A percentile compares a stretch with the other conserved stretches of the same genome.
Conservation (phyloP, 192 early-diverging fungal species). For the Phlyctochytrium bullatum region DNA sequence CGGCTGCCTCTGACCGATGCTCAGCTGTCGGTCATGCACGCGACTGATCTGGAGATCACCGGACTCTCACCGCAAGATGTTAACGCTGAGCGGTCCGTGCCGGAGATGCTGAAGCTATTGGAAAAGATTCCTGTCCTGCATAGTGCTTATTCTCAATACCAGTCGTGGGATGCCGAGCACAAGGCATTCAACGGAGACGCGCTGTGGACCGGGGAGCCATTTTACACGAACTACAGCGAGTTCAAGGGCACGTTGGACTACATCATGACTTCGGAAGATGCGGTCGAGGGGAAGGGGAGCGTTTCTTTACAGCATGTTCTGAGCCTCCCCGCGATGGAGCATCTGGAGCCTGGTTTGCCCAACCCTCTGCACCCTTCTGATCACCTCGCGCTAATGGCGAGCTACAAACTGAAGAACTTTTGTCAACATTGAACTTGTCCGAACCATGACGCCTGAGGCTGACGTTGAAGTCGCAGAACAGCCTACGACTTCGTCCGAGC, state of each 20-base stretch:
- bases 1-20: not conserved
- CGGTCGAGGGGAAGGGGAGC: not conserved
- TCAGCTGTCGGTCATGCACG: not conserved
- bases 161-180: slow-evolving; percentile 13
- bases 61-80: not conserved
- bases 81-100: not conserved
- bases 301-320: slow-evolving; percentile 1
- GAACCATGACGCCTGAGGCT: too few relatives aligned
- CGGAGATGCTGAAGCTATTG: not conserved
- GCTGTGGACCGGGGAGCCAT: slow-evolving; percentile 32
- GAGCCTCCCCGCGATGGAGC: slow-evolving; percentile 17
- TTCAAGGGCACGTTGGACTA: slow-evolving; percentile 47
- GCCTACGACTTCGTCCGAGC: too few relatives aligned
- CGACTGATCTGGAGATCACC: not conserved
- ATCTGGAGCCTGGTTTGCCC: slow-evolving; percentile 39
- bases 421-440: too few relatives aligned
- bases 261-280: slow-evolving; percentile 16
- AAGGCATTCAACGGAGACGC: not conserved
- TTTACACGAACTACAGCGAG: slow-evolving; percentile 25
- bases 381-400: slow-evolving; percentile 36
- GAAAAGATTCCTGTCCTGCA: slow-evolving; percentile 16
- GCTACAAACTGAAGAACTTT: slow-evolving; percentile 17
- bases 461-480: too few relatives aligned
- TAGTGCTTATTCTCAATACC: slow-evolving; percentile 27
- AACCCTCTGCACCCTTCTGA: slow-evolving; percentile 34